Conservation (phyloP, 1,284 basidiomycete species). For the Cutaneotrichosporon arboriforme region DNA sequence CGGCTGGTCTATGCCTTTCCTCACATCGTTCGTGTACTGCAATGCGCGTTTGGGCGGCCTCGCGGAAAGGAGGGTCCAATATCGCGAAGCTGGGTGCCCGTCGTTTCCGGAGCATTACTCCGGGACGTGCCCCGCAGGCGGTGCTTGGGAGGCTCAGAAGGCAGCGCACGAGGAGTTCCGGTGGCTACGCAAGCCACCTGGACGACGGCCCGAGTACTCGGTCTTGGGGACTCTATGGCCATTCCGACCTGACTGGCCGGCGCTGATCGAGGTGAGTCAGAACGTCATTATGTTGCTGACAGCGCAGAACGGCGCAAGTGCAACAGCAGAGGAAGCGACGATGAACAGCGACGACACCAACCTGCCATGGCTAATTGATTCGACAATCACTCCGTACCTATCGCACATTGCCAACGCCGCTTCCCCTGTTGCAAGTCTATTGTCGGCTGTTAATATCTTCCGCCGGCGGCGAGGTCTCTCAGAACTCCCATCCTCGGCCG, state of each 20-base stretch:
- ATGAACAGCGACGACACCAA: conserved; percentile 35
- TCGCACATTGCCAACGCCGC: not conserved
- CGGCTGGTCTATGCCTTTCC: conserved; percentile 83
- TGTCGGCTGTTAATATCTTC: conserved; percentile 57
- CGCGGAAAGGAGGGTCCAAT: conserved; percentile 66
- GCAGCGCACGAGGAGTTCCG: conserved; percentile 53
- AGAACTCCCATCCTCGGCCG: conserved; percentile 45
- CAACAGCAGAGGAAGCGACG: conserved; percentile 20
- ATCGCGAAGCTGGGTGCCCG: conserved; percentile 66
- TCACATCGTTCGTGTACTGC: conserved; percentile 70
- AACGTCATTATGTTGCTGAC: not conserved
- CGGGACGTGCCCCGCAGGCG: conserved; percentile 53
- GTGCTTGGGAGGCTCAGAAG: conserved; percentile 51
- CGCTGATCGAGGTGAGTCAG: conserved; percentile 50
- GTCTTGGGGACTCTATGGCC: conserved; percentile 63
- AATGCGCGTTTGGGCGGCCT: conserved; percentile 75
- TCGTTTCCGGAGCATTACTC: conserved; percentile 81
- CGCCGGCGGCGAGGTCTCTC: conserved; percentile 55
- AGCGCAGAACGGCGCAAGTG: not conserved
- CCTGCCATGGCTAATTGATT: conserved; percentile 59
- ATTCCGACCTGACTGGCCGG: conserved; percentile 69
- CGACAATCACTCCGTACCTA: conserved; percentile 47
- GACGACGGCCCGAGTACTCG: conserved; percentile 69
- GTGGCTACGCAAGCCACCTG: conserved; percentile 78
- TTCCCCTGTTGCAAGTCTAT: conserved; percentile 45